Base-by-base conservation (phyloP, 1,284 basidiomycete genomes). In the Ceratobasidium papillatum region DNA sequence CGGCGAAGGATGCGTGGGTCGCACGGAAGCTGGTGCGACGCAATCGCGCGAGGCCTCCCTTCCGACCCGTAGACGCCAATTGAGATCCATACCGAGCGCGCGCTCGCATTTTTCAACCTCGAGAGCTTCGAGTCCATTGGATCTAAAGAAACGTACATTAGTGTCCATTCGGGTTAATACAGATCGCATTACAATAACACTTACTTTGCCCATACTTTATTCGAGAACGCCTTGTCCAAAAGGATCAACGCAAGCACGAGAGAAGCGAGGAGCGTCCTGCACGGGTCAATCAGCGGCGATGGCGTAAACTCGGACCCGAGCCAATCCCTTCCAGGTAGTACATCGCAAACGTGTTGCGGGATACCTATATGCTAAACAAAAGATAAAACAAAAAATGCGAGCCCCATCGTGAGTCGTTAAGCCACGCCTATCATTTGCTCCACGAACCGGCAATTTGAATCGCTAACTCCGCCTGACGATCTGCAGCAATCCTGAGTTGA, bases 181-280 rank as follows among this genome's bases (percentile, higher is more conserved):
- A 38, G 17, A 36, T 3, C 9, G 14, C n/a, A 7, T n/a, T 12
- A n/a, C 9, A 47, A 22, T 83, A 68, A 34, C 11, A 68, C 65
- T 36, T 22, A 68, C 80, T 95, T 95, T 8, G 93, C 91, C 95
- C 95, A 98, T 27, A 95, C 95, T 25, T 90, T 88, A 81, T 98
- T 97, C 17, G 93, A 95, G 80, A 96, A 97, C 71, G 93, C 95
- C 73, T 93, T 90, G 80, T 98, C 96, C 83, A 96, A 94, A 75
- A 93, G 89, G 81, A 96, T 98, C 36, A 92, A 91, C 0, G 96
- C 95, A 58, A 95, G 85, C 76, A 98, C 94, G 45, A 98, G 84
- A 0, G 94, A 90, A 0, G 94, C 94, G 8, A 98, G 85, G 82
- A 98, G 97, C 1, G 94, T 90, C 51, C 95, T 88, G 22, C 95